Percentiles rank a stretch among this genome's conserved stretches.
These are phyloP conservation scores for Protomyces inundatus DNA, from an alignment of 1,139 yeast genomes.

Conservation along the genomic window DNA sequence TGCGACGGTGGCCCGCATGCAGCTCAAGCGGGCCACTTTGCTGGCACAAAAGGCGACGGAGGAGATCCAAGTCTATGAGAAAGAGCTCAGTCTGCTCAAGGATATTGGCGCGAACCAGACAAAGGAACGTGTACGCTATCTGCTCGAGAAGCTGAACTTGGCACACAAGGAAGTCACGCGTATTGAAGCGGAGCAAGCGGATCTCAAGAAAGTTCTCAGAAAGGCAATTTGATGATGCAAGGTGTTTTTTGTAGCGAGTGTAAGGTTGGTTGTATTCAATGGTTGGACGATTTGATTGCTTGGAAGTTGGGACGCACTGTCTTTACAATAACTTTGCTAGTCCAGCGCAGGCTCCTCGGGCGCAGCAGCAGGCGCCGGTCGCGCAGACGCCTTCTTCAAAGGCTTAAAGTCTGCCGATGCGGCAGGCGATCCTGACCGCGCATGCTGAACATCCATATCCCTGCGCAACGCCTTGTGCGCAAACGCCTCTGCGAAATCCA, in stretches of 20 bases:
- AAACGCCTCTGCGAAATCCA: background rate
- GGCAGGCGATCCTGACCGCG: background rate
- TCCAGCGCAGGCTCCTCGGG: background rate
- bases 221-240: background rate
- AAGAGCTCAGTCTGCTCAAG: constrained; percentile 19
- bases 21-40: constrained; percentile 40
- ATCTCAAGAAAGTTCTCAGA: background rate
- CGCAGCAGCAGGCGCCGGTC: background rate
- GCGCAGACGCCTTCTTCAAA: background rate
- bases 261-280: too few species aligned
- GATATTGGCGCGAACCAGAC: constrained; percentile 10
- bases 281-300: too few species aligned
- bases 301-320: too few species aligned
- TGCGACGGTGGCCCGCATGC: constrained; percentile 56
- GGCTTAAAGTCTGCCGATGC: background rate
- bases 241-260: too few species aligned
- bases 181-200: background rate
- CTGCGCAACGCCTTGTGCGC: background rate
- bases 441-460: background rate
- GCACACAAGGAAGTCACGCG: background rate
- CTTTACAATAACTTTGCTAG: background rate
- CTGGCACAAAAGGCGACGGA: background rate
- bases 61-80: constrained; percentile 22
- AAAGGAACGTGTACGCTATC: constrained; percentile 40
- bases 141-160: constrained; percentile 51